A percentile compares a stretch with the other conserved stretches of the same genome.
These are phyloP conservation scores for Gossypium lobatum DNA, from an alignment of 441 rosid species.

Conservation along the genomic window DNA sequence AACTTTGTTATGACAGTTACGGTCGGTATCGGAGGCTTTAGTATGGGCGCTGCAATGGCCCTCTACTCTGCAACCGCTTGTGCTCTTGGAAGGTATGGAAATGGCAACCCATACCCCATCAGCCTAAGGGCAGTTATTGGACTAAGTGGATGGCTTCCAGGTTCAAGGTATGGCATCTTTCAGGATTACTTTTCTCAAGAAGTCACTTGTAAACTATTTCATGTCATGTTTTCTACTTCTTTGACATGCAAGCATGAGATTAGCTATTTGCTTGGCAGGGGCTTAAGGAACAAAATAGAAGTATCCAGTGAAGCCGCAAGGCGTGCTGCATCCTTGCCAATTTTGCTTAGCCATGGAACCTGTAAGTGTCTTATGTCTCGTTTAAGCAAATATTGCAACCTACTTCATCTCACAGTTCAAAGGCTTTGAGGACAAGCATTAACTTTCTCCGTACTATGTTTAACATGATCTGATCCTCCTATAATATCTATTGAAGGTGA, in stretches of 20 bases:
- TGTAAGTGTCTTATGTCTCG: constrained; percentile 24
- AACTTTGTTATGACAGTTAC: constrained; percentile 32
- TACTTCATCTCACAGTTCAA: not conserved
- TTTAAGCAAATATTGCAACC: constrained; percentile 7
- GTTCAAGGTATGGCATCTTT: constrained; percentile 39
- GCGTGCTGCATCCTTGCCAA: constrained; percentile 54
- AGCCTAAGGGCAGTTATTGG: constrained; percentile 62
- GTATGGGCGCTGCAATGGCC: constrained; percentile 66
- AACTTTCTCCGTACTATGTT: too few relatives aligned
- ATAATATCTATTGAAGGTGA: constrained; percentile 44
- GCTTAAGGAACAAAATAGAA: constrained; percentile 48
- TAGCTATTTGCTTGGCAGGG: constrained; percentile 25
- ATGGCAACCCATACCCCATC: constrained; percentile 44
- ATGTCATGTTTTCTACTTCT: not conserved
- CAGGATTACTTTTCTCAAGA: not conserved
- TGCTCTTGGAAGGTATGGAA: constrained; percentile 47
- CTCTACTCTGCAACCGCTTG: constrained; percentile 58
- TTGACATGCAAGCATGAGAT: constrained; percentile 3
- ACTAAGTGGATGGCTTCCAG: constrained; percentile 72
- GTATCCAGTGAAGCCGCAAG: constrained; percentile 51
- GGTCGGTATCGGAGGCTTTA: constrained; percentile 64
- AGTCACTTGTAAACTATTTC: too few relatives aligned
- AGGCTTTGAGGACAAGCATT: not conserved
- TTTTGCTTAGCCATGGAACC: constrained; percentile 53
- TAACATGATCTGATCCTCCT: not conserved